Evolutionary conservation across 1,139 yeast species (phyloP), one percentile per base, ranked within the genome.

Genomic region (Geotrichum restrictum): DNA sequence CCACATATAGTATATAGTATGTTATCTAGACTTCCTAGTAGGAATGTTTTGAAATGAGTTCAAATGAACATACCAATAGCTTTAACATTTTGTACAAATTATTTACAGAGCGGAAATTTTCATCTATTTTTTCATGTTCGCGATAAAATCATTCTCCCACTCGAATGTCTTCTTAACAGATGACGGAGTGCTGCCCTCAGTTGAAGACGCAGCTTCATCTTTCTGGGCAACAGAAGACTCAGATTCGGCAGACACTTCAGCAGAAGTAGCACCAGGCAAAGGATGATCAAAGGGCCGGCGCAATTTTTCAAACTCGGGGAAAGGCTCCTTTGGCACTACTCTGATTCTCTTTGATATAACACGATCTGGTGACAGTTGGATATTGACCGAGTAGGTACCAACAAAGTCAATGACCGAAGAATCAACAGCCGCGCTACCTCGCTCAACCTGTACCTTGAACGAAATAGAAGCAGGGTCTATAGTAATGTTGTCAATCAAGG

Each of bases 71-170:
- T 24, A 24, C 7, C 29, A 8, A n/a, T 8, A 24, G 29, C 8
- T 24, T 24, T 8, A 24, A 24, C 29, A 24, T 24, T 24, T 24
- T 24, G 29, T 24, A 24, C 29, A 24, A n/a, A 24, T 24, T 24
- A 24, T 24, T 24, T 24, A 24, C 29, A 24, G 29, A 24, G 29
- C 29, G 8, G 29, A 8, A 8, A 8, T 24, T 8, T 24, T 24
- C 29, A 24, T 16, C 34, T 44, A 44, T 14, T 44, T 44, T 32
- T 44, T 44, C 24, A 34, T 33, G 32, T 60, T 51, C 16, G 54
- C 54, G n/a, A 63, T 59, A 24, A 62, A 54, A 29, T 64, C 63
- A 52, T 62, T 64, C 42, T 65, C 67, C 68, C 69, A 65, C 22
- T 58, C 64, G 54, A 64, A 65, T 45, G 52, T 27, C 57, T 58